Evolutionary conservation across 768 basidiomycete species (phyloP).

Genomic region (Mycena galericulata): DNA sequence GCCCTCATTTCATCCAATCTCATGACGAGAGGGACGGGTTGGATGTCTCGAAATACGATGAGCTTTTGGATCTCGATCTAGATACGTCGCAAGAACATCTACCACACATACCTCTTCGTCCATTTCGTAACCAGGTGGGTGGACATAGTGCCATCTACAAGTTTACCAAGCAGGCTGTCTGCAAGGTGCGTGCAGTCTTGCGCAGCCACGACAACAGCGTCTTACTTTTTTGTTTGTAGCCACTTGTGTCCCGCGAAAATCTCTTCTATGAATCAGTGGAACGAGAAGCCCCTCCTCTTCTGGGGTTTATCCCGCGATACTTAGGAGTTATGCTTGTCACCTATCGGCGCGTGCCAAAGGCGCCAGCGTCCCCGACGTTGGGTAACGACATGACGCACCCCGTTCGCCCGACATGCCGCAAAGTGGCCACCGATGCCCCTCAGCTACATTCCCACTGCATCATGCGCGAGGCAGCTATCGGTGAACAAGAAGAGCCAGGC

Average conservation of each 20-base stretch:
- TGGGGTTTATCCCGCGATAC: constrained; percentile 97
- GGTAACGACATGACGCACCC: constrained; percentile 33
- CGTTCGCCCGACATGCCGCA: constrained; percentile 44
- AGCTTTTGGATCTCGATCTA: constrained; percentile 53
- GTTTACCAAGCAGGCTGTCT: constrained; percentile 96
- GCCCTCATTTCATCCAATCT: constrained; percentile 26
- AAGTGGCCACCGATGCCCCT: constrained; percentile 42
- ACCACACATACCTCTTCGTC: constrained; percentile 92
- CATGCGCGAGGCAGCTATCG: constrained; percentile 32
- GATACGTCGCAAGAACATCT: constrained; percentile 69
- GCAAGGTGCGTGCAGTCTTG: constrained; percentile 79
- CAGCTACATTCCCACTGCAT: neutral
- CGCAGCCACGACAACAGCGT: neutral
- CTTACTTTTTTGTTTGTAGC: constrained; percentile 61
- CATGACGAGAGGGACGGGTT: constrained; percentile 19
- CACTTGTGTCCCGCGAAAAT: constrained; percentile 96
- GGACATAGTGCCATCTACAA: constrained; percentile 98
- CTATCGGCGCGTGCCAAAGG: constrained; percentile 82
- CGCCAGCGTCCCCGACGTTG: constrained; percentile 39
- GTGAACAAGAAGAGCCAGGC: constrained; percentile 43
- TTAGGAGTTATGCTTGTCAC: constrained; percentile 98
- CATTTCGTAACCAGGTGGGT: constrained; percentile 98
- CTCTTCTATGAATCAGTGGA: constrained; percentile 98
- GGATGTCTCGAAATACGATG: constrained; percentile 39
- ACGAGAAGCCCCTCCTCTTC: constrained; percentile 89